A percentile compares a stretch with the other conserved stretches of the same genome.
Conservation (phyloP, 768 basidiomycete species). For the Rhodosporidiobolus odoratus region DNA sequence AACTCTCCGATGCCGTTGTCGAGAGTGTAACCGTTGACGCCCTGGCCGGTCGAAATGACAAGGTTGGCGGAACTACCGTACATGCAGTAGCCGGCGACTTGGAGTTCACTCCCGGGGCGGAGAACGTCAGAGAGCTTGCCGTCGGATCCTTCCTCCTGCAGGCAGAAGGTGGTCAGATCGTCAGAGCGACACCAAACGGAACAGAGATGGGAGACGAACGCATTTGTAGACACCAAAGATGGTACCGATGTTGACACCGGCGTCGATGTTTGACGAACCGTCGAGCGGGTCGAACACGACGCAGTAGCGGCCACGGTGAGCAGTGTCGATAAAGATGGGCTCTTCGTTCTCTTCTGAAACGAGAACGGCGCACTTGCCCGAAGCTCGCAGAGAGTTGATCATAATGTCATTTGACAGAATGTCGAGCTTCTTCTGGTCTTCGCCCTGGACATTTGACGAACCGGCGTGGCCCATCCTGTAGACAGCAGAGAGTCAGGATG, state of each 20-base stretch:
- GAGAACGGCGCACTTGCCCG: constrained; percentile 89
- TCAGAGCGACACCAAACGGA: neutral
- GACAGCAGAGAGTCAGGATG: neutral
- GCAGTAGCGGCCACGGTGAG: constrained; percentile 78
- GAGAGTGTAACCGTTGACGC: constrained; percentile 97
- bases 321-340: constrained; percentile 77
- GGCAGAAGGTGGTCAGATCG: neutral
- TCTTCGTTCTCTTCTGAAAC: constrained; percentile 79
- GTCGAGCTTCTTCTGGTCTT: constrained; percentile 94
- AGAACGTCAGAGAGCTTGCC: constrained; percentile 84
- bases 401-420: constrained; percentile 87
- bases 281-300: constrained; percentile 98
- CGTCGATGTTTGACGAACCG: constrained; percentile 87
- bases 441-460: constrained; percentile 92
- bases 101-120: constrained; percentile 73
- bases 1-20: constrained; percentile 95
- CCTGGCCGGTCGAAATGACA: constrained; percentile 86
- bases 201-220: constrained; percentile 53
- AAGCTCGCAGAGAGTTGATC: constrained; percentile 87
- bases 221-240: constrained; percentile 95
- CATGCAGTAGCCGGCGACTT: constrained; percentile 47
- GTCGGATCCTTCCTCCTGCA: constrained; percentile 65
- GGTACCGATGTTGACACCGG: constrained; percentile 94
- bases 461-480: constrained; percentile 90
- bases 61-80: constrained; percentile 95